Base-by-base conservation (phyloP, 345 rosid genomes). In the Moricandia arvensis region DNA sequence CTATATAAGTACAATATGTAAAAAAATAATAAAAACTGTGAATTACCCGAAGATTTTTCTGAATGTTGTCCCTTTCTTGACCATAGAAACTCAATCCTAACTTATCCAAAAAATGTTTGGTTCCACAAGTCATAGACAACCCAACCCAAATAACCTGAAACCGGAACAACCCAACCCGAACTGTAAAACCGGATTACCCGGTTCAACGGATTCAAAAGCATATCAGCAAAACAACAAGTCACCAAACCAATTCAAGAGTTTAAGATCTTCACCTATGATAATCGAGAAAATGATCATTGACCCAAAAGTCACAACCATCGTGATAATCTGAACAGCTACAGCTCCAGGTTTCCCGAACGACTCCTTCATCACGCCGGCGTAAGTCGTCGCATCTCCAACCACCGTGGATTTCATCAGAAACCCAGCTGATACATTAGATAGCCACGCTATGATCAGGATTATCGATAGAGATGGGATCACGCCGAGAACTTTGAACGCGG, bases 301-400 rank as follows among this genome's bases (percentile, higher is more conserved):
- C 0, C 98, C 98, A 64, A 90, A 82, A 73, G 88, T 94, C 2
- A 91, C 88, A 71, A 91, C 77, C 88, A 91, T 73, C 8, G 91
- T 76, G 73, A 83, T 85, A 7, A 86, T 37, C 68, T 89, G 95
- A 45, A 91, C 87, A 30, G 87, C 80, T 5, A 75, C 62, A 0
- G 97, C 75, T 17, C 97, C 98, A 27, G 68, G 31, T 59, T 62
- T 49, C 16, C 98, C 98, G n/a, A 91, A 90, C 0, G 93, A 87
- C 68, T 90, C 98, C 76, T 80, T 84, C 97, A 90, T 90, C 3
- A 94, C 85, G 7, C 97, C 97, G 6, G 93, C 88, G 33, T 91
- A 94, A 0, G 96, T 87, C 2, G 71, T 83, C 1, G 93, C 55
- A 33, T 84, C 79, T 0, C 93, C 97, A 37, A 92, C 80, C 26